Conservation (phyloP, 2,329 filamentous ascomycete species). For the Fusarium bulbicola region DNA sequence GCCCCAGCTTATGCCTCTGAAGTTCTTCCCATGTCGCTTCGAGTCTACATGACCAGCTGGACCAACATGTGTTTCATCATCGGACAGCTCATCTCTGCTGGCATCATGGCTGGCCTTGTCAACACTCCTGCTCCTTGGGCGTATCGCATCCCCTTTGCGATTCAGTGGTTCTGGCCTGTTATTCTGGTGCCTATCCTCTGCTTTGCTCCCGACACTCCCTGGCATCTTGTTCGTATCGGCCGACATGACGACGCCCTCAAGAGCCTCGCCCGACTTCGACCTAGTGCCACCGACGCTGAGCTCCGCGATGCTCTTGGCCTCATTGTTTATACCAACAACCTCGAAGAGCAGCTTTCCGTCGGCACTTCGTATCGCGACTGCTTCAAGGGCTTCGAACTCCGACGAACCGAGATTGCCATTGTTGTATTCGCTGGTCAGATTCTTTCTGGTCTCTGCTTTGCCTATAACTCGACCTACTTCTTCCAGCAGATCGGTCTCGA, state of each 20-base stretch:
- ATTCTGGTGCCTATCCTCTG: constrained; percentile 50
- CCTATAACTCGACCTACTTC: constrained; percentile 54
- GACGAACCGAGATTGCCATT: constrained; percentile 50
- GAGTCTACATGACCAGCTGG: constrained; percentile 56
- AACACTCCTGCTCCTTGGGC: constrained; percentile 51
- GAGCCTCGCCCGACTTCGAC: constrained; percentile 46
- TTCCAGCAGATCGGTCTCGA: constrained; percentile 51
- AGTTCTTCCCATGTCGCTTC: constrained; percentile 49
- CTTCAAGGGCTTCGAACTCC: constrained; percentile 54
- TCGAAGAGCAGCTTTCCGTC: constrained; percentile 48
- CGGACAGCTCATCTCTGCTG: constrained; percentile 56
- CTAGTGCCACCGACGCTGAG: constrained; percentile 41
- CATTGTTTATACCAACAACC: constrained; percentile 54
- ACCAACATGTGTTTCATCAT: constrained; percentile 59
- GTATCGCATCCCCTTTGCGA: constrained; percentile 57
- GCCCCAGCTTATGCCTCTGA: constrained; percentile 59
- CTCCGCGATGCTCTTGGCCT: constrained; percentile 50
- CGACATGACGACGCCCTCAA: constrained; percentile 47
- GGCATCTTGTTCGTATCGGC: constrained; percentile 53
- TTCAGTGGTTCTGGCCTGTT: constrained; percentile 60
- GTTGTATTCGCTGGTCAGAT: constrained; percentile 50
- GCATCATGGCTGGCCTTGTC: constrained; percentile 39
- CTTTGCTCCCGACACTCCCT: constrained; percentile 59
- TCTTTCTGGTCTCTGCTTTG: constrained; percentile 49
- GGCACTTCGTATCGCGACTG: constrained; percentile 55